Evolutionary conservation across 2,329 filamentous ascomycete species (phyloP).

Genomic region (Aureobasidium namibiae): DNA sequence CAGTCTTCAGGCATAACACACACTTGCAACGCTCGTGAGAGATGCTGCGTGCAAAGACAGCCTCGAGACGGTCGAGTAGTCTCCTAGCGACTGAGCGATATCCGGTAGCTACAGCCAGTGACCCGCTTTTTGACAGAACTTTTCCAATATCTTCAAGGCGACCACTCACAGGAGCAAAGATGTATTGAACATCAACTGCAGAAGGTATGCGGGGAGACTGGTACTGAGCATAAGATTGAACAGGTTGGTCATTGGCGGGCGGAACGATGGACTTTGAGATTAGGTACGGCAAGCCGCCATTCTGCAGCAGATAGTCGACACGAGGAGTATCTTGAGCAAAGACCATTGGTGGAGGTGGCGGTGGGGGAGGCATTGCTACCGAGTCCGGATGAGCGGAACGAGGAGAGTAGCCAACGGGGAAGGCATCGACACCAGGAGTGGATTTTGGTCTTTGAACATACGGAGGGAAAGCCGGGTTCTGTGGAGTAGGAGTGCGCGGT

Average conservation of each 20-base stretch:
- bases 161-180: constrained; percentile 77
- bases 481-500: constrained; percentile 36
- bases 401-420: constrained; percentile 26
- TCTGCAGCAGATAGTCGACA: constrained; percentile 85
- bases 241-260: constrained; percentile 47
- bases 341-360: constrained; percentile 64
- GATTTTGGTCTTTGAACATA: constrained; percentile 22
- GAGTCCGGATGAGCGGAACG: constrained; percentile 28
- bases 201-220: constrained; percentile 39
- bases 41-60: constrained; percentile 88
- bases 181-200: constrained; percentile 53
- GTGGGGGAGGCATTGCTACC: constrained; percentile 43
- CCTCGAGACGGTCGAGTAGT: constrained; percentile 80
- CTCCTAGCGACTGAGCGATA: constrained; percentile 90
- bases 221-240: constrained; percentile 48
- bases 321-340: constrained; percentile 61
- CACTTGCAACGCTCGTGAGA: constrained; percentile 79
- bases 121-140: constrained; percentile 76
- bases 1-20: constrained; percentile 62
- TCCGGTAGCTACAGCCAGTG: constrained; percentile 87
- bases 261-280: constrained; percentile 68
- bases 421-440: constrained; percentile 33
- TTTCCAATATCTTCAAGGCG: constrained; percentile 78
- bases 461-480: constrained; percentile 30
- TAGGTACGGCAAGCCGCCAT: constrained; percentile 68